These are phyloP conservation scores for Saccharomyces hybrid DNA, from an alignment of 1,139 yeast genomes.

Conservation along the genomic window DNA sequence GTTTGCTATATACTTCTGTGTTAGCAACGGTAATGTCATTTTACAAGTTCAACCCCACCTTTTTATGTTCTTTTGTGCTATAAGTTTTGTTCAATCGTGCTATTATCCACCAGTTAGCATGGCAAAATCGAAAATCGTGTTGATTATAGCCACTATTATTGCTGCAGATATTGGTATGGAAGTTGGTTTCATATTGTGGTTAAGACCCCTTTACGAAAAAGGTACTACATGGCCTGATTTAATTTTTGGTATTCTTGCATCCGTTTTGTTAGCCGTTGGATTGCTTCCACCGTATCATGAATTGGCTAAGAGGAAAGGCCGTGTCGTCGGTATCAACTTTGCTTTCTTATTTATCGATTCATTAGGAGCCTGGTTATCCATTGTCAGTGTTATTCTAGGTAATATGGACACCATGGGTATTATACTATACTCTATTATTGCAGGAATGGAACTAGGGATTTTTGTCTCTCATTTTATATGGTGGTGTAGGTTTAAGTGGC, in stretches of 20 bases:
- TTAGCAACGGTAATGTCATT: slow-evolving; percentile 65
- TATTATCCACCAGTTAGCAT: slow-evolving; percentile 69
- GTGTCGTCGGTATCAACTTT: slow-evolving; percentile 84
- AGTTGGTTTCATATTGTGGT: slow-evolving; percentile 63
- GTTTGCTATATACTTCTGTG: slow-evolving; percentile 71
- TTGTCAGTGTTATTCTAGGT: slow-evolving; percentile 58
- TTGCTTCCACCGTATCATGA: slow-evolving; percentile 86
- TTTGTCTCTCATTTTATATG: slow-evolving; percentile 62
- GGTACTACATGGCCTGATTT: slow-evolving; percentile 64
- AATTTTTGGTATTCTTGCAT: slow-evolving; percentile 72
- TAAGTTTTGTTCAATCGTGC: slow-evolving; percentile 65
- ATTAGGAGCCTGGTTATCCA: slow-evolving; percentile 70
- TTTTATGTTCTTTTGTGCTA: slow-evolving; percentile 62
- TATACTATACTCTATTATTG: slow-evolving; percentile 62
- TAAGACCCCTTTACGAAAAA: slow-evolving; percentile 51
- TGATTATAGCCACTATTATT: slow-evolving; percentile 36
- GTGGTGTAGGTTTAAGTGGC: slow-evolving; percentile 49
- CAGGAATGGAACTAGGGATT: slow-evolving; percentile 71
- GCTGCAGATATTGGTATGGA: slow-evolving; percentile 52
- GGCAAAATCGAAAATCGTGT: slow-evolving; percentile 35
- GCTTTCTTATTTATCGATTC: slow-evolving; percentile 72
- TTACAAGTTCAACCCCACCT: slow-evolving; percentile 81
- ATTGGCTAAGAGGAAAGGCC: slow-evolving; percentile 65
- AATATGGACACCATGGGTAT: slow-evolving; percentile 70
- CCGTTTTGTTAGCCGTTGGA: slow-evolving; percentile 68